Evolutionary conservation across 2,329 filamentous ascomycete genomes (phyloP), one percentile per base, ranked within the genome.

Genomic region (Aspergillus tanneri): DNA sequence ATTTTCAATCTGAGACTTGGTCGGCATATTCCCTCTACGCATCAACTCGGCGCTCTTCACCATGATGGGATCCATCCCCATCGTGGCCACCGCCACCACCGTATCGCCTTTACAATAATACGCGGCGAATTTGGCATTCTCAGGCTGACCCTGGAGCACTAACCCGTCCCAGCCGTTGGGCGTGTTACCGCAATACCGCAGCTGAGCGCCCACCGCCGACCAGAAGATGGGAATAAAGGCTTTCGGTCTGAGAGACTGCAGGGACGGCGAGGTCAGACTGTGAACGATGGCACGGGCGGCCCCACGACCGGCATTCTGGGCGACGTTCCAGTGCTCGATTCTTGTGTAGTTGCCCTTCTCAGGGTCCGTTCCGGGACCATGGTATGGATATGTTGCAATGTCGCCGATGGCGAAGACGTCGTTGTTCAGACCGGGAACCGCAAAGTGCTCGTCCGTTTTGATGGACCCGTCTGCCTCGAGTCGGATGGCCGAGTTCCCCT

Each of bases 301-400:
- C 19, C 81, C 79, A 35, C 92, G 87, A 2, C 93, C 93, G 2
- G 88, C 79, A 63, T 97, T 96, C 65, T 97, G 93, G 4, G 93
- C 93, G 2, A 99, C 93, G 71, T 96, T 92, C 93, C 93, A 99
- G 69, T 99, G 93, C 77, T 99, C 93, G 64, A 97, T 96, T 54
- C 93, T 86, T 1, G 87, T 82, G 14, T 80, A 78, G 36, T 78
- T 78, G 53, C 88, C 89, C 4, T 52, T 57, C 1, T 50, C 55
- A n/a, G 62, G 56, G 12, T 86, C 79, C 21, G 89, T 86, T 19
- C 88, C 90, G 0, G 93, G 93, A 1, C 93, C 93, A 67, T 89
- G 81, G 75, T 99, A 99, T 0, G 93, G 93, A 70, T 90, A 96
- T 0, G 88, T 91, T 10, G 93, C 91, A 53, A 99, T 97, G 67